phyloP scores from a whole-genome alignment of 371 early-diverging fungal genomes.

The Rhizopus arrhizus region DNA sequence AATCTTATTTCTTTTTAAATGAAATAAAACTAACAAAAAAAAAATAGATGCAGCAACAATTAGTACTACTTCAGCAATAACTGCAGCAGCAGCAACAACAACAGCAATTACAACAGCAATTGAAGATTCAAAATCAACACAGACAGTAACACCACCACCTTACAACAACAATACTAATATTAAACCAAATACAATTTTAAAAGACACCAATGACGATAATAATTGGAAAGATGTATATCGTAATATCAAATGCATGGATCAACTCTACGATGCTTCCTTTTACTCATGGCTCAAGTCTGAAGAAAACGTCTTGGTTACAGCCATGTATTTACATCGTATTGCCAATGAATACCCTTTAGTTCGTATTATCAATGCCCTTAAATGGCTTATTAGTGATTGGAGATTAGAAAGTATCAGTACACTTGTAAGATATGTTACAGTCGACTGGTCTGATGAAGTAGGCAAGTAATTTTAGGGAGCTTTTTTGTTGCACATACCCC shows the following conservation, averaged over 20 bases:
- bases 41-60: conserved; percentile 4
- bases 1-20: not conserved
- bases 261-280: conserved; percentile 72
- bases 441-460: conserved; percentile 61
- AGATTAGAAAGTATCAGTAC: conserved; percentile 64
- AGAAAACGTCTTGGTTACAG: conserved; percentile 71
- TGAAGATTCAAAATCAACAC: no score
- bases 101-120: no score
- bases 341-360: conserved; percentile 73
- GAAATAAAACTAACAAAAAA: not conserved
- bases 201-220: conserved; percentile 1
- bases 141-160: no score
- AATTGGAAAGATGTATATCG: conserved; percentile 67
- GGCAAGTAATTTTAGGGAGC: conserved; percentile 14
- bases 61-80: no score
- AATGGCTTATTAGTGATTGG: conserved; percentile 76
- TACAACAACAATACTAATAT: no score
- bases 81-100: no score
- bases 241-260: conserved; percentile 72
- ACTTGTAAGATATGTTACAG: conserved; percentile 66
- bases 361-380: conserved; percentile 68
- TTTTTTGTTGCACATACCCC: no score
- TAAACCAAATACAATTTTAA: no score
- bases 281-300: conserved; percentile 74
- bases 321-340: conserved; percentile 70